Conservation (phyloP, 331 rosid species). For the Malus hybrid region DNA sequence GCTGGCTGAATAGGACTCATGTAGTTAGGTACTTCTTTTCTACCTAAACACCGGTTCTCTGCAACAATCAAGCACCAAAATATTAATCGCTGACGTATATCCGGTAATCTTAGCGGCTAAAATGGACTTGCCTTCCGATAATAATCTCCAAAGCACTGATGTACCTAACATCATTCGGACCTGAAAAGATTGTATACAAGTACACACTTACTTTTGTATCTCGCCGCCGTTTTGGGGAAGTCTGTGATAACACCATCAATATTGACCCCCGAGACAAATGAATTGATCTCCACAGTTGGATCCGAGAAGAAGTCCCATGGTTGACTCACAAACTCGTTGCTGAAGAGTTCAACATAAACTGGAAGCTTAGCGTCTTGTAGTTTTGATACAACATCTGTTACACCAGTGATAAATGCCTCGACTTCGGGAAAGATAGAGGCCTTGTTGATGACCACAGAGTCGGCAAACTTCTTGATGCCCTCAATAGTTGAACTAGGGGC, state of each 20-base stretch:
- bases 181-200: not conserved
- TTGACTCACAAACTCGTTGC: slow-evolving; percentile 88
- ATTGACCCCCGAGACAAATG: slow-evolving; percentile 28
- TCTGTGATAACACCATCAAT: slow-evolving; percentile 71
- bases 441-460: slow-evolving; percentile 63
- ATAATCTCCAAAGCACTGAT: not conserved
- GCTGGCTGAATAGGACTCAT: slow-evolving; percentile 52
- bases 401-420: not conserved
- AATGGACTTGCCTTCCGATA: not conserved
- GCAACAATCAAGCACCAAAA: slow-evolving; percentile 23
- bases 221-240: slow-evolving; percentile 70
- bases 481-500: slow-evolving; percentile 28
- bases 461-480: slow-evolving; percentile 65
- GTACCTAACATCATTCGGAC: not conserved
- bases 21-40: slow-evolving; percentile 27
- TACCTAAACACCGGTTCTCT: slow-evolving; percentile 52
- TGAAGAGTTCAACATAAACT: slow-evolving; percentile 66
- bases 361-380: slow-evolving; percentile 43
- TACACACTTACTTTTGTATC: slow-evolving; percentile 80
- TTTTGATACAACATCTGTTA: slow-evolving; percentile 30
- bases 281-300: slow-evolving; percentile 75
- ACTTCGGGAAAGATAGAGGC: slow-evolving; percentile 39
- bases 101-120: not conserved
- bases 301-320: slow-evolving; percentile 94
- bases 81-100: not conserved